Evolutionary conservation across 306 rosid species (phyloP).

Genomic region (Gillenia trifoliata): DNA sequence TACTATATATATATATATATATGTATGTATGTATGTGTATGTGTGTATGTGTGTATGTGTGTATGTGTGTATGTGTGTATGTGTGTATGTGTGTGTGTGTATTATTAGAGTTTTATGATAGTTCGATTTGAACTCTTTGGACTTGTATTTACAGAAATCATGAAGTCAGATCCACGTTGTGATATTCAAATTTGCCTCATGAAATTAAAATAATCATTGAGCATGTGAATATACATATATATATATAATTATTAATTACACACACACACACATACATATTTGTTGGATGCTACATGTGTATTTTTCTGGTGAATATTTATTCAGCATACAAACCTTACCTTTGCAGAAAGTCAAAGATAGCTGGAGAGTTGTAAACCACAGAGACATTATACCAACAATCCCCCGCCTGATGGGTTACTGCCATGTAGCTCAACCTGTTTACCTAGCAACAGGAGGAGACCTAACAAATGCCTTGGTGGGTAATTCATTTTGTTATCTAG

Average conservation of each 20-base stretch:
- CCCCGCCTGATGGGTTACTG: constrained; percentile 98
- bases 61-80: neutral
- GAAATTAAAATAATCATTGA: neutral
- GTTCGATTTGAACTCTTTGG: neutral
- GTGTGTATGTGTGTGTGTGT: neutral
- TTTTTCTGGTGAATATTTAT: constrained; percentile 24
- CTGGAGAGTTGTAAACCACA: constrained; percentile 98
- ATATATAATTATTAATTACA: too few relatives aligned
- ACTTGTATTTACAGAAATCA: neutral
- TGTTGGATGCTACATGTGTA: neutral
- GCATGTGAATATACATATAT: too few relatives aligned
- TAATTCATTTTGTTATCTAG: constrained; percentile 9
- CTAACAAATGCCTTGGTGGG: constrained; percentile 61
- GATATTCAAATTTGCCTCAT: neutral
- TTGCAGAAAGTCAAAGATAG: constrained; percentile 94
- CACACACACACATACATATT: neutral
- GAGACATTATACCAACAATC: constrained; percentile 93
- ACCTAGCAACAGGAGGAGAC: constrained; percentile 77
- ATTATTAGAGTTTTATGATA: neutral
- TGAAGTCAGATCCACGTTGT: constrained; percentile 4
- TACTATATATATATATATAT: too few relatives aligned
- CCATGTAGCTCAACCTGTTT: constrained; percentile 89
- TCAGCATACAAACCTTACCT: constrained; percentile 14
- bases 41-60: too few relatives aligned
- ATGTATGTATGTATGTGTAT: neutral